Base-by-base conservation (phyloP, 306 rosid genomes). In the Abrus pulchellus region DNA sequence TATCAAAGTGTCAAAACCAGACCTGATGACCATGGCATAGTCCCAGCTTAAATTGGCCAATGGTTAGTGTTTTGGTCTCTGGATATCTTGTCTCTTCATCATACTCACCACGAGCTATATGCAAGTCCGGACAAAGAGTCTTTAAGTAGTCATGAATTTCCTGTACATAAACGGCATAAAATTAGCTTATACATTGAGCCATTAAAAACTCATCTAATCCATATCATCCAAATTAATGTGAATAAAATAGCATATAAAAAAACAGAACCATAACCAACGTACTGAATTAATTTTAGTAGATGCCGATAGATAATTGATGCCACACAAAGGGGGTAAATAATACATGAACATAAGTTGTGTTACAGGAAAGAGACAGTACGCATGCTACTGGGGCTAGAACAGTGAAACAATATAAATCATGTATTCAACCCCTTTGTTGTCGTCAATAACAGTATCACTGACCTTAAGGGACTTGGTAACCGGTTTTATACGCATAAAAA, bases 1-100 rank as follows among this genome's bases (percentile, higher is more conserved):
- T 30, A 40, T 10, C n/a, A 5, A 14, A 72, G 20, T 54, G 27
- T 67, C 14, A 61, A 68, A 62, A 69, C 53, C 86, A 84, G 67
- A 95, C 99, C 98, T 93, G 99, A 90, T 95, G 99, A 80, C 99
- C 99, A 87, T 95, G 99, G 77, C 99, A 93, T 6, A 95, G 49
- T 80, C 99, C 99, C 77, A 95, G 83, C 90, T 95, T 95, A 86
- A 95, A 95, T 84, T 95, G 99, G 65, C 99, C 99, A 43, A 95
- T 95, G 27, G 98, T 95, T 72, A 95, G 90, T 10, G 98, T 95
- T 83, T 95, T 95, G 73, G 97, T 93, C 92, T 95, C 99, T 1
- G 98, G 99, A 88, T 95, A 95, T 82, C 69, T 82, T 30, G 89
- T 85, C 82, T 95, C 99, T 72, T 95, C 99, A 66, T 95, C 99